These are phyloP conservation scores for Hortiboletus campestris DNA, from an alignment of 768 basidiomycete genomes.

Conservation along the genomic window DNA sequence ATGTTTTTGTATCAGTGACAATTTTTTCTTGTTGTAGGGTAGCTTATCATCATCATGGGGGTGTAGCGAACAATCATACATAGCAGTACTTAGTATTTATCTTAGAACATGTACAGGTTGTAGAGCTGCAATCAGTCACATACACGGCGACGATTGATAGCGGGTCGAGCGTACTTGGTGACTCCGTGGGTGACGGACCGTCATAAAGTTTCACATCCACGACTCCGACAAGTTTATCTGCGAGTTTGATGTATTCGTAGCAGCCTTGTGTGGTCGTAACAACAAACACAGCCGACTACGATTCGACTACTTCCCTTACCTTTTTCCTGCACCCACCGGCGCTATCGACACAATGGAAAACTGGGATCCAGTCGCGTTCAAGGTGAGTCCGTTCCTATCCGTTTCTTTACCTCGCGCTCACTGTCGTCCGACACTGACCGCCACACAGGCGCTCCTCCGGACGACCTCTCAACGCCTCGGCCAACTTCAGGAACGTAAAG, in stretches of 20 bases:
- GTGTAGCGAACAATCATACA: background rate
- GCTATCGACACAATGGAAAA: conserved; percentile 18
- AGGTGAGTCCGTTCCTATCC: conserved; percentile 18
- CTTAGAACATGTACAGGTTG: background rate
- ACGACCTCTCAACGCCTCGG: conserved; percentile 63
- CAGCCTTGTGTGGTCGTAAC: background rate
- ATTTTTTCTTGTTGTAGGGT: background rate
- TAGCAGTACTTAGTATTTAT: background rate
- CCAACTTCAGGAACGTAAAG: conserved; percentile 68
- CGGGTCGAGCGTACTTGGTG: too few relatives aligned
- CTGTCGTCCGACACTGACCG: background rate
- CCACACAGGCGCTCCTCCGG: conserved; percentile 56
- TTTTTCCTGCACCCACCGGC: background rate
- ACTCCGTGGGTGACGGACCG: background rate
- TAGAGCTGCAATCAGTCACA: background rate
- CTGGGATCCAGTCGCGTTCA: conserved; percentile 33
- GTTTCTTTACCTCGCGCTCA: background rate
- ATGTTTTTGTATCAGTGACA: background rate
- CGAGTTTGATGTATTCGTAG: background rate
- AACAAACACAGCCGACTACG: background rate
- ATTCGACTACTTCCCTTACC: background rate
- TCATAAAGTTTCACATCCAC: background rate
- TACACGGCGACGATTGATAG: too few relatives aligned
- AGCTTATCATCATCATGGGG: background rate
- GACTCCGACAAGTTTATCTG: background rate